phyloP scores from a whole-genome alignment of 371 early-diverging fungal species.

The Dipsacomyces acuminosporus region DNA sequence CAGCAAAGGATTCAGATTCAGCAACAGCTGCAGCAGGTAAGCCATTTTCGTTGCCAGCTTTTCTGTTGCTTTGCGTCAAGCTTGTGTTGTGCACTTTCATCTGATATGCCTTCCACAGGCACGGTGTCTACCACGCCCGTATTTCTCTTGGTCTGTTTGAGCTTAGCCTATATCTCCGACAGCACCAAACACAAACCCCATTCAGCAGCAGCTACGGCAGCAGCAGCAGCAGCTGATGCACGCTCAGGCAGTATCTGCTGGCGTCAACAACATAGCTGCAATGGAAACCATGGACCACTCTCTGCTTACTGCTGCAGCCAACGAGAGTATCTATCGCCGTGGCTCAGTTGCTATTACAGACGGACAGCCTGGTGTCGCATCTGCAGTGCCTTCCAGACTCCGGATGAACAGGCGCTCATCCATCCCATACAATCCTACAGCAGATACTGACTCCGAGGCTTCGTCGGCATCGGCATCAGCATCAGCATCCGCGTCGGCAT shows the following conservation, averaged over 20 bases:
- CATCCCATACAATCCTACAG: slow-evolving; percentile 16
- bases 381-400: slow-evolving; percentile 41
- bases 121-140: no score
- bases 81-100: no score
- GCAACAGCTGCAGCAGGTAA: slow-evolving; percentile 21
- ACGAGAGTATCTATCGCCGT: slow-evolving; percentile 27
- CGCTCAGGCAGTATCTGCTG: not conserved
- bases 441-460: slow-evolving; percentile 11
- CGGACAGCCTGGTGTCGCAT: slow-evolving; percentile 27
- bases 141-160: no score
- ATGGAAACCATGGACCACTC: slow-evolving; percentile 26
- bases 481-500: no score
- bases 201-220: slow-evolving; percentile 14
- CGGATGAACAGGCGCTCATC: slow-evolving; percentile 43
- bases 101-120: no score
- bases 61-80: no score
- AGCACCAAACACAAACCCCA: slow-evolving; percentile 8
- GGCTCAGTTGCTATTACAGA: slow-evolving; percentile 36
- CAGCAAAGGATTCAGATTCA: not conserved
- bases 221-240: slow-evolving; percentile 11
- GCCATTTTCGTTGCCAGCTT: not conserved
- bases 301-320: slow-evolving; percentile 39
- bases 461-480: no score
- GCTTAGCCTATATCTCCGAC: no score
- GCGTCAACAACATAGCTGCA: not conserved